A percentile compares a stretch with the other conserved stretches of the same genome.
Conservation (phyloP, 306 rosid species). For the Oemleria cerasiformis region DNA sequence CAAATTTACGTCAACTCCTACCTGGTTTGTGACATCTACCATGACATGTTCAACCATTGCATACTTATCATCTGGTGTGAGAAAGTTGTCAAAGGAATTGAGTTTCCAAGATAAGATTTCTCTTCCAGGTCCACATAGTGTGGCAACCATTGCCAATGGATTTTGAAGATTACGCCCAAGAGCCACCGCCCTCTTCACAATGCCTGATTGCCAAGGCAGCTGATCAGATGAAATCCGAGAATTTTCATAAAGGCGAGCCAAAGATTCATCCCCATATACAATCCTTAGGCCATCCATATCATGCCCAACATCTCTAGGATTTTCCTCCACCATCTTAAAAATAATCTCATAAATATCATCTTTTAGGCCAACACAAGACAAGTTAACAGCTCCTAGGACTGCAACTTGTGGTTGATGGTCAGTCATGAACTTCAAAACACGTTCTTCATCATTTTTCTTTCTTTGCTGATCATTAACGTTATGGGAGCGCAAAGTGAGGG, state of each 20-base stretch:
- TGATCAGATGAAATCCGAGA: constrained; percentile 94
- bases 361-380: constrained; percentile 87
- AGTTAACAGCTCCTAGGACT: constrained; percentile 89
- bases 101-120: constrained; percentile 96
- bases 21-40: constrained; percentile 96
- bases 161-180: constrained; percentile 97
- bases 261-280: constrained; percentile 96
- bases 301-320: constrained; percentile 97
- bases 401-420: constrained; percentile 99
- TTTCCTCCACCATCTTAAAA: constrained; percentile 98
- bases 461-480: constrained; percentile 80
- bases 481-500: constrained; percentile 84
- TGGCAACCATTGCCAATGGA: constrained; percentile 92
- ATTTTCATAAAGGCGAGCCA: constrained; percentile 88
- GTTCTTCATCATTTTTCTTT: constrained; percentile 88
- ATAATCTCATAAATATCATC: constrained; percentile 96
- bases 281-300: constrained; percentile 96
- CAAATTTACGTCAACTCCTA: constrained; percentile 85
- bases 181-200: constrained; percentile 93
- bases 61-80: constrained; percentile 83
- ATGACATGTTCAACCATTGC: constrained; percentile 86
- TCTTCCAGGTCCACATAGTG: constrained; percentile 89
- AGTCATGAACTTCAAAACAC: constrained; percentile 95
- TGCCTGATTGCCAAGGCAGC: constrained; percentile 88
- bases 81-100: constrained; percentile 65